Percentiles rank a stretch among this genome's conserved stretches.
Conservation (phyloP, 768 basidiomycete species). For the Kwoniella heveanensis region DNA sequence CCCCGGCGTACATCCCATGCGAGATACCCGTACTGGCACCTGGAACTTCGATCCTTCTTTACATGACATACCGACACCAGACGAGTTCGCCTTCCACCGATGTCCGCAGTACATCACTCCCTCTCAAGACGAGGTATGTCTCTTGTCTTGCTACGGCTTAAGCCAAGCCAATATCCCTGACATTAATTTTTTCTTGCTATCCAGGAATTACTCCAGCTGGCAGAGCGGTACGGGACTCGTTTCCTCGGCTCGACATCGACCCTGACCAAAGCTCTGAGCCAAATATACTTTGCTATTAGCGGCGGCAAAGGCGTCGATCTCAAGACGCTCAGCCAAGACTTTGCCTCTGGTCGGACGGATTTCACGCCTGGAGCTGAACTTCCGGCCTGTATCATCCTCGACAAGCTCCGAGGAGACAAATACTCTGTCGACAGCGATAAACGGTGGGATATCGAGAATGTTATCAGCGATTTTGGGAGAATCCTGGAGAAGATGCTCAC, state of each 20-base stretch:
- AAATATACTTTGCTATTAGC: slow-evolving; percentile 86
- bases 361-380: slow-evolving; percentile 80
- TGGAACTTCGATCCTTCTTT: slow-evolving; percentile 81
- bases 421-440: slow-evolving; percentile 58
- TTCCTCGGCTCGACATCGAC: slow-evolving; percentile 91
- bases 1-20: slow-evolving; percentile 84
- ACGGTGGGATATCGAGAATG: slow-evolving; percentile 51
- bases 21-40: slow-evolving; percentile 78
- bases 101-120: slow-evolving; percentile 73
- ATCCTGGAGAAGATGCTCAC: slow-evolving; percentile 89
- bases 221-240: slow-evolving; percentile 62
- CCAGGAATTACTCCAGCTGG: slow-evolving; percentile 69
- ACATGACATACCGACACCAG: slow-evolving; percentile 71
- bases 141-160: too few relatives aligned
- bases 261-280: slow-evolving; percentile 75
- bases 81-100: slow-evolving; percentile 81
- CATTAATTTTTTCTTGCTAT: background rate
- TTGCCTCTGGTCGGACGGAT: slow-evolving; percentile 63
- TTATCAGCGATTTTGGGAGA: slow-evolving; percentile 53
- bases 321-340: slow-evolving; percentile 65
- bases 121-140: slow-evolving; percentile 69
- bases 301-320: slow-evolving; percentile 67
- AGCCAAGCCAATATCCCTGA: too few relatives aligned
- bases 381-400: slow-evolving; percentile 71
- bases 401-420: slow-evolving; percentile 58